Evolutionary conservation across 208 protist genomes (phyloP).

Genomic region (Leishmania tarentolae): DNA sequence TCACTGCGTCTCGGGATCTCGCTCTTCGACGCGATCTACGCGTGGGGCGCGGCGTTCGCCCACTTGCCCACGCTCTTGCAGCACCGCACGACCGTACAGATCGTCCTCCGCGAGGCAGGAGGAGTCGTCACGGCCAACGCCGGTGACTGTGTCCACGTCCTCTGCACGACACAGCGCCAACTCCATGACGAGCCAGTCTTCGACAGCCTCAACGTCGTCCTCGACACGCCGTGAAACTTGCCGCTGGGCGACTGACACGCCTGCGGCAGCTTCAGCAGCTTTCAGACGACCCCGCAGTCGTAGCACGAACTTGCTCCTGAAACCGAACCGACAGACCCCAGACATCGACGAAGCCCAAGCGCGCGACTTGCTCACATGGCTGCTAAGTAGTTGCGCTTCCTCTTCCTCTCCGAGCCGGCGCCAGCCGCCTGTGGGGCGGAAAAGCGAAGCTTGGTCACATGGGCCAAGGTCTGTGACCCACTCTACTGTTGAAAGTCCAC

Average conservation of each 20-base stretch:
- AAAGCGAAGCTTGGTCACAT: background rate
- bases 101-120: background rate
- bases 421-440: background rate
- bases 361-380: conserved; percentile 8
- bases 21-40: background rate
- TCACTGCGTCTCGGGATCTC: background rate
- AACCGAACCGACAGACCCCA: background rate
- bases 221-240: background rate
- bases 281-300: background rate
- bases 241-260: background rate
- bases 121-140: background rate
- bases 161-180: background rate
- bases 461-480: background rate
- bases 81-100: background rate
- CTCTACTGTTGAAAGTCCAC: background rate
- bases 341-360: background rate
- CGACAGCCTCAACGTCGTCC: background rate
- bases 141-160: background rate
- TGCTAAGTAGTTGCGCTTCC: background rate
- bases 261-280: background rate
- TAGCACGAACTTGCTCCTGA: background rate
- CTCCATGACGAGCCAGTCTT: background rate
- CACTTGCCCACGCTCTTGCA: background rate
- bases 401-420: background rate
- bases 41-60: background rate